These are phyloP conservation scores for Sporothrix phasma DNA, from an alignment of 2,329 filamentous ascomycete species.

Conservation along the genomic window DNA sequence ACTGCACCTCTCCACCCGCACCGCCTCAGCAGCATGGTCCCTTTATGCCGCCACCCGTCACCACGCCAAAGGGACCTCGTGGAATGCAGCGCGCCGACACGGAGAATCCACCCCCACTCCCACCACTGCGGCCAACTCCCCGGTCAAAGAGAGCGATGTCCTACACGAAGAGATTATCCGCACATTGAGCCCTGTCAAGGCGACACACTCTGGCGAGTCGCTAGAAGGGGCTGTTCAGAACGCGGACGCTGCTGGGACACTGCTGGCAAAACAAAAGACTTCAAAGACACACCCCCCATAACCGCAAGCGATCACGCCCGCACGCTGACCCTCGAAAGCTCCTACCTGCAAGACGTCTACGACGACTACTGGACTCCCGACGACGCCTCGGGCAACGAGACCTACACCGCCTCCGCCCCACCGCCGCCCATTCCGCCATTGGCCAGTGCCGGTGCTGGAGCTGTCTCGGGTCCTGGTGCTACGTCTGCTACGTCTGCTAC, in stretches of 20 bases:
- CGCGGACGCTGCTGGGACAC: no score
- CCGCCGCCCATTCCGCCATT: conserved; percentile 5
- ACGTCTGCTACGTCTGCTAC: background rate
- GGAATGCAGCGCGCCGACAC: conserved; percentile 34
- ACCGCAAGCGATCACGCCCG: background rate
- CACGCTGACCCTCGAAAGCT: conserved; percentile 40
- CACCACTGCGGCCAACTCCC: conserved; percentile 31
- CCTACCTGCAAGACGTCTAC: conserved; percentile 55
- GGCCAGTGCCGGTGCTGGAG: background rate
- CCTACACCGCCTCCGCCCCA: background rate
- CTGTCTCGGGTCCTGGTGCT: background rate
- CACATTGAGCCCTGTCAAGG: conserved; percentile 47
- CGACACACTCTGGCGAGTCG: conserved; percentile 17
- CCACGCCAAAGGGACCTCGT: conserved; percentile 9
- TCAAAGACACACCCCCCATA: background rate
- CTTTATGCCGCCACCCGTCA: conserved; percentile 23
- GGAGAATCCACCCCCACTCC: conserved; percentile 29
- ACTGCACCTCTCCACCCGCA: conserved; percentile 38
- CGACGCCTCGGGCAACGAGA: conserved; percentile 24
- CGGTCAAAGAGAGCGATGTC: conserved; percentile 59
- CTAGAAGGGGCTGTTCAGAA: background rate
- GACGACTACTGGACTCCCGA: conserved; percentile 55
- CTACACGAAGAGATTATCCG: conserved; percentile 66
- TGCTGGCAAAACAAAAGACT: conserved; percentile 11
- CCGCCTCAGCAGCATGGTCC: conserved; percentile 25